phyloP scores from a whole-genome alignment of 176 grass and related monocot genomes.

The Oryza glaberrima region DNA sequence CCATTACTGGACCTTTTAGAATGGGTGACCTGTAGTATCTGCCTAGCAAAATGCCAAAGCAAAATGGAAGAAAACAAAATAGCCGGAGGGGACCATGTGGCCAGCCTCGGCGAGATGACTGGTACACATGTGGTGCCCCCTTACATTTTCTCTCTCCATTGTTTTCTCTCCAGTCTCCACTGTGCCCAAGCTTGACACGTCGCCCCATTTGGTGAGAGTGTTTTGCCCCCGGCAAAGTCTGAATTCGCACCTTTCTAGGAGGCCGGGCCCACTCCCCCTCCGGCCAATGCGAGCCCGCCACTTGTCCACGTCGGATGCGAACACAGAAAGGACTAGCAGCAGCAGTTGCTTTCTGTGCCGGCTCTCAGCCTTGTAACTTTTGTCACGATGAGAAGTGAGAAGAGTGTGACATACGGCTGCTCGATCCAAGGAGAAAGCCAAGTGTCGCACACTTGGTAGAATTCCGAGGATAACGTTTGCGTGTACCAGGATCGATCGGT shows the following conservation, averaged over 20 bases:
- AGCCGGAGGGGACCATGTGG: neutral
- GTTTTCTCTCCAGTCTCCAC: neutral
- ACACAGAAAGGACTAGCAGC: neutral
- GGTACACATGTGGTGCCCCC: neutral
- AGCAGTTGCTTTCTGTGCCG: neutral
- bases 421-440: neutral
- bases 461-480: slow-evolving; percentile 20
- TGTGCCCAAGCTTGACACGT: slow-evolving; percentile 5
- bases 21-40: neutral
- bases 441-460: neutral
- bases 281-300: slow-evolving; percentile 26
- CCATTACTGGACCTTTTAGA: neutral
- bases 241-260: neutral
- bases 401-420: neutral
- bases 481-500: slow-evolving; percentile 7
- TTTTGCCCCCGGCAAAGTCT: neutral
- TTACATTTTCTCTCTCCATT: neutral
- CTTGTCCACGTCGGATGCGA: slow-evolving; percentile 12
- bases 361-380: neutral
- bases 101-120: neutral
- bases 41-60: neutral
- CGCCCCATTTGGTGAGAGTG: neutral
- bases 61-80: neutral
- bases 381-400: neutral
- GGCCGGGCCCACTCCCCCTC: neutral